Conservation (phyloP, 2,329 filamentous ascomycete genomes). For the Lojkania enalia region DNA sequence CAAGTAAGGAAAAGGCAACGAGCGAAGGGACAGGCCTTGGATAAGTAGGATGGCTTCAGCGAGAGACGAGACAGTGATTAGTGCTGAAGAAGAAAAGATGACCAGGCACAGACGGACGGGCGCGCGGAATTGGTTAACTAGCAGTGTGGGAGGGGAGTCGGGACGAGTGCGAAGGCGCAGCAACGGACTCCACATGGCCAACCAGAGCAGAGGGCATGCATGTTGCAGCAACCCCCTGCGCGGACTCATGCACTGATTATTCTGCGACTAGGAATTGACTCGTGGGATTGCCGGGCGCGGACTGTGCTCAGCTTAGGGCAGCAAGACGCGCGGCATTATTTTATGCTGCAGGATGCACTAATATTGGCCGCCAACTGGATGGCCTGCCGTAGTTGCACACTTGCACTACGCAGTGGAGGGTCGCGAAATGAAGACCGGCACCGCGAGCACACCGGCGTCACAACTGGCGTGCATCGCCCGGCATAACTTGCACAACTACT, state of each 20-base stretch:
- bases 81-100: conserved; percentile 49
- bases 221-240: conserved; percentile 36
- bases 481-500: conserved; percentile 14
- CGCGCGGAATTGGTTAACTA: conserved; percentile 44
- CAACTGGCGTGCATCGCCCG: conserved; percentile 21
- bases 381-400: no score
- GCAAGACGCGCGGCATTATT: conserved; percentile 44
- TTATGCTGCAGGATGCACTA: conserved; percentile 41
- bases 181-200: conserved; percentile 41
- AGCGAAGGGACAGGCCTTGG: conserved; percentile 41
- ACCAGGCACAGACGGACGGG: conserved; percentile 43
- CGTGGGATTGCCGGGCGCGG: conserved; percentile 30
- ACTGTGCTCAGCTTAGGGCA: conserved; percentile 32
- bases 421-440: conserved; percentile 43
- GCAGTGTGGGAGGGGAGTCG: conserved; percentile 26
- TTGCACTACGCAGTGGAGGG: conserved; percentile 22
- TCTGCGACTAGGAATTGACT: conserved; percentile 40
- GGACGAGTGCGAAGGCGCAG: conserved; percentile 39
- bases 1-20: conserved; percentile 42
- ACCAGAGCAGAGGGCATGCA: conserved; percentile 36
- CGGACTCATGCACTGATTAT: conserved; percentile 40
- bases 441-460: conserved; percentile 30
- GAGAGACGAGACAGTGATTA: conserved; percentile 43
- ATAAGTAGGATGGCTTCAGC: conserved; percentile 48
- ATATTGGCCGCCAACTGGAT: conserved; percentile 39